Conservation (phyloP, 768 basidiomycete species). For the Pulveroboletus sp. region DNA sequence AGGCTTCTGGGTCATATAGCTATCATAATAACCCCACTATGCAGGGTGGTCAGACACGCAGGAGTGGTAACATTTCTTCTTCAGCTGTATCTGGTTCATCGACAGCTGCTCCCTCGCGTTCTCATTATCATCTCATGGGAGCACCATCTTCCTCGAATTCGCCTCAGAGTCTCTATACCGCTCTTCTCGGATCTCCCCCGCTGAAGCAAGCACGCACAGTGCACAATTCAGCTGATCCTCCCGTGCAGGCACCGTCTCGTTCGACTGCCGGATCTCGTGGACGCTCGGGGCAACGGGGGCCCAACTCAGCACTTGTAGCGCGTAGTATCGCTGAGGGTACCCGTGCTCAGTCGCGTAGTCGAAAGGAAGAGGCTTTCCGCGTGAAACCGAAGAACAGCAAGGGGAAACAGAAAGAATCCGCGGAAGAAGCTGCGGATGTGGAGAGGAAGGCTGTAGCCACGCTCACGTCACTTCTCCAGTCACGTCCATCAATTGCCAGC, state of each 20-base stretch:
- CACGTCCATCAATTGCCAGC: slow-evolving; percentile 57
- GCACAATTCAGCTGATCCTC: slow-evolving; percentile 67
- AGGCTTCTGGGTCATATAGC: slow-evolving; percentile 37
- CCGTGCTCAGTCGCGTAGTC: slow-evolving; percentile 41
- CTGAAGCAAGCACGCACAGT: slow-evolving; percentile 75
- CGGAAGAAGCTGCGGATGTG: slow-evolving; percentile 40
- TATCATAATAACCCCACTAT: slow-evolving; percentile 51
- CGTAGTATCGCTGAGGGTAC: slow-evolving; percentile 45
- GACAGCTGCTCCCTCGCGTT: slow-evolving; percentile 33
- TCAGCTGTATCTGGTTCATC: slow-evolving; percentile 22
- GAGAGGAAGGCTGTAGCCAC: slow-evolving; percentile 84
- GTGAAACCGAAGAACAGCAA: slow-evolving; percentile 40
- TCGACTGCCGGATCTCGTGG: slow-evolving; percentile 30
- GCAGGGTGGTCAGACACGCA: slow-evolving; percentile 38
- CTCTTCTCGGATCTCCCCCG: slow-evolving; percentile 74
- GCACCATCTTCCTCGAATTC: slow-evolving; percentile 36
- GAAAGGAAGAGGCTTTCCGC: slow-evolving; percentile 36
- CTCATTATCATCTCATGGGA: slow-evolving; percentile 39
- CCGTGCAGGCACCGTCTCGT: slow-evolving; percentile 45
- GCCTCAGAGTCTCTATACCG: slow-evolving; percentile 61
- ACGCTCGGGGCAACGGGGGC: slow-evolving; percentile 18
- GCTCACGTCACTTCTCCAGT: slow-evolving; percentile 65
- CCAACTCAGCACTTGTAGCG: slow-evolving; percentile 14
- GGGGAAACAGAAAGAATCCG: slow-evolving; percentile 45
- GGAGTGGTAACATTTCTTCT: slow-evolving; percentile 46